Base-by-base conservation (phyloP, 768 basidiomycete genomes). In the Rhodotorula babjevae region DNA sequence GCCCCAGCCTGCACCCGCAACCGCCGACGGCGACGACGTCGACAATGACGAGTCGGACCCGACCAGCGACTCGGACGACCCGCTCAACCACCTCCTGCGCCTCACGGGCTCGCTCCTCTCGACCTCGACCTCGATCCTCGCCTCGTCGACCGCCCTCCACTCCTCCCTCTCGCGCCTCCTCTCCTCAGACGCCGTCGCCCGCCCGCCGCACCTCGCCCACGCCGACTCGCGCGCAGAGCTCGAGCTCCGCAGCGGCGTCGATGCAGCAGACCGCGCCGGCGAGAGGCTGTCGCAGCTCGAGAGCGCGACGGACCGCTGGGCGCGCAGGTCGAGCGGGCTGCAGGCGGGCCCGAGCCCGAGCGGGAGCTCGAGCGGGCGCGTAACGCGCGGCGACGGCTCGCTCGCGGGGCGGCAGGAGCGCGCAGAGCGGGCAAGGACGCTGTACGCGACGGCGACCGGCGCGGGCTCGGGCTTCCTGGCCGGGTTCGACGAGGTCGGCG, bases 31-130 rank as follows among this genome's bases (percentile, higher is more conserved):
- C 9, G 27, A n/a, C n/a, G 27, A 27, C 29, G 11, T 14, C 12
- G 63, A 65, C 53, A 5, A 3, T 14, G 52, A 53, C 27, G 63
- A 36, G 5, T 36, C 36, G 36, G 36, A 64, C 53, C 63, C 63
- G 29, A 65, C 63, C 8, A 55, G 52, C 18, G 63, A 65, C 44
- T 33, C 31, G 19, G 63, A 65, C 15, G 53, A 55, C 23, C 63
- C 63, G 27, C 63, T 65, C 2, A 65, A 65, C 63, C 42, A 56
- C 42, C 63, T 65, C 55, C 55, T 65, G 19, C 63, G 63, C 52
- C 53, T 65, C 5, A 65, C 53, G 2, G 19, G 42, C n/a, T 21
- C 42, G 21, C 63, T 65, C 6, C 42, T 65, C 29, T 16, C 19
- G 27, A 55, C 63, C 8, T 10, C 18, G 8, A 65, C 53, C 2